These are phyloP conservation scores for Fagus crenata DNA, from an alignment of 306 rosid species.

Conservation along the genomic window DNA sequence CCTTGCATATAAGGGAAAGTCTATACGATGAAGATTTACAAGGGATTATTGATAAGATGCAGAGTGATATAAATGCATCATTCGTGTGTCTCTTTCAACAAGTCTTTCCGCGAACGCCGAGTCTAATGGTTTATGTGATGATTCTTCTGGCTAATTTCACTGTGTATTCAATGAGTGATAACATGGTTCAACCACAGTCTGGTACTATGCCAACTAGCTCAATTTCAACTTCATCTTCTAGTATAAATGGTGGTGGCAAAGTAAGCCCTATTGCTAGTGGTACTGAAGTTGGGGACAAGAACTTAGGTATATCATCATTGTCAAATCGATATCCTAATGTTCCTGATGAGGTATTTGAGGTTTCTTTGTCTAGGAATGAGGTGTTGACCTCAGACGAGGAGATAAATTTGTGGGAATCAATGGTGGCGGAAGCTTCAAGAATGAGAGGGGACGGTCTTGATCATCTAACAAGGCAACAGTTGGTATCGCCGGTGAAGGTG, in stretches of 20 bases:
- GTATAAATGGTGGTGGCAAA: not conserved
- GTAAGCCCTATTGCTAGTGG: conserved; percentile 21
- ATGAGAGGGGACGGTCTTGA: conserved; percentile 45
- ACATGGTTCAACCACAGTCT: conserved; percentile 23
- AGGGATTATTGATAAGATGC: conserved; percentile 43
- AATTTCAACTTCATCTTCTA: not conserved
- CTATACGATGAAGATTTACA: conserved; percentile 55
- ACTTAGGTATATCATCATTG: not conserved
- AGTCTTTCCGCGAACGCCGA: conserved; percentile 65
- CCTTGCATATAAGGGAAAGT: conserved; percentile 53
- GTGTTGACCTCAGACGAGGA: conserved; percentile 48
- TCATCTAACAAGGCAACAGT: conserved; percentile 29
- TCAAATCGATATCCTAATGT: conserved; percentile 13
- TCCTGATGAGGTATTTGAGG: conserved; percentile 7
- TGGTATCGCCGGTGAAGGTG: conserved; percentile 55
- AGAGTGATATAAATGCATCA: conserved; percentile 63
- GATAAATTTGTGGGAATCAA: conserved; percentile 46
- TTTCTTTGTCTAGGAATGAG: conserved; percentile 11
- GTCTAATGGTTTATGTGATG: conserved; percentile 66
- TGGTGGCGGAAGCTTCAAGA: conserved; percentile 59
- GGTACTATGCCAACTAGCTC: not conserved
- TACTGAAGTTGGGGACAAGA: conserved; percentile 14
- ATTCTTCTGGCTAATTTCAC: conserved; percentile 63
- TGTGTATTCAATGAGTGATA: conserved; percentile 49
- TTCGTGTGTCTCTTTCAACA: conserved; percentile 77